phyloP scores from a whole-genome alignment of 495 filamentous ascomycete genomes.

The Penicillium arizonense region DNA sequence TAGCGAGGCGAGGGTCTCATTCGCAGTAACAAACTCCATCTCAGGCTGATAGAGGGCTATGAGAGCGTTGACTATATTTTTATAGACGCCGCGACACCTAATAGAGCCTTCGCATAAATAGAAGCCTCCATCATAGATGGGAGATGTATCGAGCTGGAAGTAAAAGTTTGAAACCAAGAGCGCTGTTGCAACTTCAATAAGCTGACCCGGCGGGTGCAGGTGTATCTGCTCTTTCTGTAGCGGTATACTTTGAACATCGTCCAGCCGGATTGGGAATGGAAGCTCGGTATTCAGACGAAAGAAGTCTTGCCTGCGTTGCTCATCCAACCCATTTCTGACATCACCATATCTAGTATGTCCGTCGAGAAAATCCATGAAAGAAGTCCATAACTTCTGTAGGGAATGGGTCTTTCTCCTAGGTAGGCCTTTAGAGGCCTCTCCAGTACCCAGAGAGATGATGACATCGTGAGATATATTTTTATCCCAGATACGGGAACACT shows the following conservation, averaged over 20 bases:
- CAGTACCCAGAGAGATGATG: constrained; percentile 27
- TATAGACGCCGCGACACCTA: constrained; percentile 13
- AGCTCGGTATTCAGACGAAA: constrained; percentile 26
- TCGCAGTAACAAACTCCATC: background rate
- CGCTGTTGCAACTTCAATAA: constrained; percentile 5
- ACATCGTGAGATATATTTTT: constrained; percentile 14
- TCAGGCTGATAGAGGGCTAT: constrained; percentile 1
- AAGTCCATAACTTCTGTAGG: constrained; percentile 16
- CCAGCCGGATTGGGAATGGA: constrained; percentile 14
- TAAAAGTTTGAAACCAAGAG: constrained; percentile 20
- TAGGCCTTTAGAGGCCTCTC: constrained; percentile 7
- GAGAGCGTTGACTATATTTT: constrained; percentile 4
- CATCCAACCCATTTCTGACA: background rate
- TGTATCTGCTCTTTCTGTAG: constrained; percentile 2
- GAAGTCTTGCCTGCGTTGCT: constrained; percentile 9
- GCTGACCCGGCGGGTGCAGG: constrained; percentile 5
- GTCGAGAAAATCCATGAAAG: constrained; percentile 22
- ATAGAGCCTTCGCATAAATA: constrained; percentile 16
- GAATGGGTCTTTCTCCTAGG: constrained; percentile 7
- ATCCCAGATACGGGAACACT: constrained; percentile 21
- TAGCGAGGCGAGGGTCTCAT: background rate
- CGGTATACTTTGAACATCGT: constrained; percentile 13
- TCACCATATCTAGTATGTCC: constrained; percentile 6
- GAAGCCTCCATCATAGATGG: constrained; percentile 7
- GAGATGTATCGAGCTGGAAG: constrained; percentile 12